These are phyloP conservation scores for Pseudozyma sp. DNA, from an alignment of 1,284 basidiomycete species.

Conservation along the genomic window DNA sequence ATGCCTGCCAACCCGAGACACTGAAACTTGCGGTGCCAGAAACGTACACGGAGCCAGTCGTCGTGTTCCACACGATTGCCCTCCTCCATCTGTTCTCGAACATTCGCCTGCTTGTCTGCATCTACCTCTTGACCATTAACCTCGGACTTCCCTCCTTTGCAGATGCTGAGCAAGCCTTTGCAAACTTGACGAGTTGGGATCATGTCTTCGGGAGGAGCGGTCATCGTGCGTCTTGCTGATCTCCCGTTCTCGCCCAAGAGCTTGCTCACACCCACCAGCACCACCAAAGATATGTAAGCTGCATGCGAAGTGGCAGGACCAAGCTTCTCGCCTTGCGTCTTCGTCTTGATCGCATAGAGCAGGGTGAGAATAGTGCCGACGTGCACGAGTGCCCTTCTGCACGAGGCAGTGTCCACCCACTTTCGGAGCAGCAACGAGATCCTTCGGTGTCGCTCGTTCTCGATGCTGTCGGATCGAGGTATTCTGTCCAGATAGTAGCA, in stretches of 20 bases:
- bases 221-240: neutral
- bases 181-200: constrained; percentile 15
- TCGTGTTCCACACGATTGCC: neutral
- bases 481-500: constrained; percentile 31
- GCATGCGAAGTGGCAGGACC: constrained; percentile 35
- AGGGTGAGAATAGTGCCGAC: constrained; percentile 40
- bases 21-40: constrained; percentile 41
- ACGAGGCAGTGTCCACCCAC: constrained; percentile 29
- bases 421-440: constrained; percentile 22
- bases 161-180: constrained; percentile 7
- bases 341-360: constrained; percentile 5
- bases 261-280: constrained; percentile 15
- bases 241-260: constrained; percentile 5
- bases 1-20: constrained; percentile 35
- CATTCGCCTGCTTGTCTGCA: neutral
- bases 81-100: neutral
- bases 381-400: constrained; percentile 37
- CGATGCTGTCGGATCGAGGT: neutral
- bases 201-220: constrained; percentile 13
- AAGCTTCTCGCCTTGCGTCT: neutral
- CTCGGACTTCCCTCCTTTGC: neutral
- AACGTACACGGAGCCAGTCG: constrained; percentile 28
- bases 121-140: neutral
- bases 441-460: constrained; percentile 8
- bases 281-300: constrained; percentile 25